Conservation (phyloP, 352 stramenopile genomes). For the Globisporangium viniferum region DNA sequence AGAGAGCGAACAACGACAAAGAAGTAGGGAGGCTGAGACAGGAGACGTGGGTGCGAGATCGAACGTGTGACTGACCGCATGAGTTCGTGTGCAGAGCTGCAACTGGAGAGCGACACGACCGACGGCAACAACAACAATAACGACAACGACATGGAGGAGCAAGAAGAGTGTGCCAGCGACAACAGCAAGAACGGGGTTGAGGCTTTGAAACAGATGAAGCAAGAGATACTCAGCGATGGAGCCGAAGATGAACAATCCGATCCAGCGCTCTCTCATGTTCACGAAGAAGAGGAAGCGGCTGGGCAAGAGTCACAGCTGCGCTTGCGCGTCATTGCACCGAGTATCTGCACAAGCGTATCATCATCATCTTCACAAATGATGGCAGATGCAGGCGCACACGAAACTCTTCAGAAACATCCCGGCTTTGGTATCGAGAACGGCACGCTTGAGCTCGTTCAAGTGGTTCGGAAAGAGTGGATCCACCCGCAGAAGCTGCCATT, state of each 20-base stretch:
- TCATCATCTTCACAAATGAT: background rate
- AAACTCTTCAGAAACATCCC: background rate
- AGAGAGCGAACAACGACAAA: background rate
- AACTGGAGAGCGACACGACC: background rate
- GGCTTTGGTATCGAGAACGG: slow-evolving; percentile 18
- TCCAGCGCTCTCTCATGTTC: background rate
- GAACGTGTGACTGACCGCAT: background rate
- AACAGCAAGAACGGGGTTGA: background rate
- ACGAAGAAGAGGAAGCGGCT: background rate
- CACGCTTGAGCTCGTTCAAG: slow-evolving; percentile 16
- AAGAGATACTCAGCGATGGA: background rate
- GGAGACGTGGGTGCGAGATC: background rate
- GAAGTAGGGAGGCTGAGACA: background rate
- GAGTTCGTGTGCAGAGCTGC: background rate
- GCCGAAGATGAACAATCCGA: background rate
- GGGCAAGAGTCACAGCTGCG: background rate
- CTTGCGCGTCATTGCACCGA: background rate
- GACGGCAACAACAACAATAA: slow-evolving; percentile 5
- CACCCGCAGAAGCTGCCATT: slow-evolving; percentile 21
- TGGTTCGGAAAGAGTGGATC: slow-evolving; percentile 8
- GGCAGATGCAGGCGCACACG: background rate
- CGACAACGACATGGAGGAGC: slow-evolving; percentile 7
- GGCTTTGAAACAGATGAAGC: background rate
- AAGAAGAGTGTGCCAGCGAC: background rate
- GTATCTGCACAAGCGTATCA: slow-evolving; percentile 3